phyloP scores from a whole-genome alignment of 257 asterid genomes.

The Nicotiana otophora region DNA sequence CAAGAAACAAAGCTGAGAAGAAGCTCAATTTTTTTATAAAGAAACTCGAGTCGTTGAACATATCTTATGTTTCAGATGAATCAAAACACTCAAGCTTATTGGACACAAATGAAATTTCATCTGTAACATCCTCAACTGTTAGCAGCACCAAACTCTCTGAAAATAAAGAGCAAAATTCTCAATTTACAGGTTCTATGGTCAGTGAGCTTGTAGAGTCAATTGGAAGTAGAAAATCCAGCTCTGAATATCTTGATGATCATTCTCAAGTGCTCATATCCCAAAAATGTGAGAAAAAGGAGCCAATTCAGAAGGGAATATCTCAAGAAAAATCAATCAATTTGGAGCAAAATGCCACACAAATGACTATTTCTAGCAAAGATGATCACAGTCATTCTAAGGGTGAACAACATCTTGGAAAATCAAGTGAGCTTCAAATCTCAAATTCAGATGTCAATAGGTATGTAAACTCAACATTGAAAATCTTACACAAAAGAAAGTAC shows the following conservation, averaged over 20 bases:
- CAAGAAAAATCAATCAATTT: not conserved
- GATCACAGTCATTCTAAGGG: not conserved
- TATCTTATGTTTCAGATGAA: conserved; percentile 39
- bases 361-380: not conserved
- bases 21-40: conserved; percentile 49
- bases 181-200: not conserved
- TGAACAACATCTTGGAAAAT: not conserved
- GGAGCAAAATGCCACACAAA: not conserved
- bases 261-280: conserved; percentile 12
- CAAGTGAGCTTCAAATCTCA: not conserved
- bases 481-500: not conserved
- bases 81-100: conserved; percentile 29
- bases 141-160: not conserved
- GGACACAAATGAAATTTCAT: conserved; percentile 41
- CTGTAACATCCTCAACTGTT: conserved; percentile 32
- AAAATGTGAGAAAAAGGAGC: not conserved
- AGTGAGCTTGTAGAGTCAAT: not conserved
- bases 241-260: not conserved
- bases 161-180: not conserved
- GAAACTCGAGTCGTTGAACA: conserved; percentile 54
- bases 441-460: not conserved
- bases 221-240: not conserved
- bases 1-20: conserved; percentile 76
- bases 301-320: not conserved
- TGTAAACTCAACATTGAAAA: not conserved